Percentiles rank a stretch among this genome's conserved stretches.
Evolutionary conservation across 2,329 filamentous ascomycete genomes (phyloP).

Genomic region (Colletotrichum spinosum): DNA sequence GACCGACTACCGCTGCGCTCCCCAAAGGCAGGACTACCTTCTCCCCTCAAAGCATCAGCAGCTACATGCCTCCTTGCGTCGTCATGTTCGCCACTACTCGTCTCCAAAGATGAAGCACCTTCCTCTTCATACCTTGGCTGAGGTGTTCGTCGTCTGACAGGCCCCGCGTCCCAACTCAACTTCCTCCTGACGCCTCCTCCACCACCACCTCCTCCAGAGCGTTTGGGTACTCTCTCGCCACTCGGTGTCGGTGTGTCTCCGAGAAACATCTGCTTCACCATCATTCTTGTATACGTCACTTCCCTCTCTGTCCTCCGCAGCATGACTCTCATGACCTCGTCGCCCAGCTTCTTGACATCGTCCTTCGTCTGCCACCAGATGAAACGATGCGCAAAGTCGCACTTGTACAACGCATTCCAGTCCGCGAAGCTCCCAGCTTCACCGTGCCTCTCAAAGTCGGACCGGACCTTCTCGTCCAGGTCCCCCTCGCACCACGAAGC

Average conservation of each 20-base stretch:
- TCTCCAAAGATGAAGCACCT: background rate
- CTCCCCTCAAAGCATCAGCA: background rate
- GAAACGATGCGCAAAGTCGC: constrained; percentile 33
- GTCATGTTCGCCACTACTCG: constrained; percentile 1
- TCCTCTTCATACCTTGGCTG: constrained; percentile 6
- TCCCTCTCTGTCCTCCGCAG: constrained; percentile 33
- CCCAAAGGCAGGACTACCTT: background rate
- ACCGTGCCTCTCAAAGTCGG: constrained; percentile 30
- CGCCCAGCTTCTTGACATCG: constrained; percentile 26
- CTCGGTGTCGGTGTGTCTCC: background rate
- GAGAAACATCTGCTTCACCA: constrained; percentile 28
- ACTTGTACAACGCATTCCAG: constrained; percentile 33
- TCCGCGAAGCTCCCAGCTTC: constrained; percentile 31
- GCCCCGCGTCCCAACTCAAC: constrained; percentile 4
- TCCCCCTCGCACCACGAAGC: constrained; percentile 30
- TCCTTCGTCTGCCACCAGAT: constrained; percentile 36
- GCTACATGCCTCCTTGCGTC: background rate
- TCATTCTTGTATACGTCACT: constrained; percentile 30
- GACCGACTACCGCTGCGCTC: constrained; percentile 1
- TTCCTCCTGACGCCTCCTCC: constrained; percentile 19
- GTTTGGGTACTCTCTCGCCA: background rate
- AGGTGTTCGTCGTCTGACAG: constrained; percentile 1
- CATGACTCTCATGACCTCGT: constrained; percentile 35
- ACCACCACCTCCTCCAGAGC: constrained; percentile 16
- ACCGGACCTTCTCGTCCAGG: constrained; percentile 31